Conservation (phyloP, 768 basidiomycete species). For the Pleurotus sapidus region DNA sequence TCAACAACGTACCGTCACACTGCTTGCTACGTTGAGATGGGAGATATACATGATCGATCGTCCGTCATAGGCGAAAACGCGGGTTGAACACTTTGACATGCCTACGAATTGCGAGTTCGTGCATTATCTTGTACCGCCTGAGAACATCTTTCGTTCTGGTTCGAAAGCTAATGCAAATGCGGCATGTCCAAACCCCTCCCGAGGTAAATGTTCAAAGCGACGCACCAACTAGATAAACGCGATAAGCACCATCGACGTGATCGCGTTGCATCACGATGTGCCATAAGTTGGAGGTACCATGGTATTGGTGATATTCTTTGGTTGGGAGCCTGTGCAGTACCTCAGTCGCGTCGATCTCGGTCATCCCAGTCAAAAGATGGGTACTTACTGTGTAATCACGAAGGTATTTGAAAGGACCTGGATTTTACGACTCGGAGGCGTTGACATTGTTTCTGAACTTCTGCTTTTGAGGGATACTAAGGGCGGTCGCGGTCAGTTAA, state of each 20-base stretch:
- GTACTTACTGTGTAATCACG: conserved; percentile 18
- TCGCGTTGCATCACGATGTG: too few relatives aligned
- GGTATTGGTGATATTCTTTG: conserved; percentile 25
- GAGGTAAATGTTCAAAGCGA: background rate
- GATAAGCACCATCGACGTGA: background rate
- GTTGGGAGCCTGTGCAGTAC: conserved; percentile 19
- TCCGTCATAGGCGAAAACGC: conserved; percentile 44
- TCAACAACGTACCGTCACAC: conserved; percentile 22
- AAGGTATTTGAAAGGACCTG: conserved; percentile 26
- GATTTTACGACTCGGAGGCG: too few relatives aligned
- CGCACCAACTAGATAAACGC: conserved; percentile 11
- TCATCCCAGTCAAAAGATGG: too few relatives aligned
- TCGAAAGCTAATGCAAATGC: background rate
- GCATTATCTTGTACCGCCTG: conserved; percentile 28
- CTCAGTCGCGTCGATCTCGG: background rate
- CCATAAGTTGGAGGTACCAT: conserved; percentile 16
- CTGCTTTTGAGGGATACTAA: too few relatives aligned
- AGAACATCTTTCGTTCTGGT: conserved; percentile 19
- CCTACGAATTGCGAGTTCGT: conserved; percentile 32
- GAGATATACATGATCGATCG: conserved; percentile 38
- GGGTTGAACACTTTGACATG: conserved; percentile 35
- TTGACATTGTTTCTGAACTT: too few relatives aligned
- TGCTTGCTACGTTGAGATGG: conserved; percentile 24
- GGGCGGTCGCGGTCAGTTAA: too few relatives aligned
- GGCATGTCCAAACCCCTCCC: too few relatives aligned